Evolutionary conservation across 768 basidiomycete species (phyloP).

Genomic region (Rhizopogon vesiculosus): DNA sequence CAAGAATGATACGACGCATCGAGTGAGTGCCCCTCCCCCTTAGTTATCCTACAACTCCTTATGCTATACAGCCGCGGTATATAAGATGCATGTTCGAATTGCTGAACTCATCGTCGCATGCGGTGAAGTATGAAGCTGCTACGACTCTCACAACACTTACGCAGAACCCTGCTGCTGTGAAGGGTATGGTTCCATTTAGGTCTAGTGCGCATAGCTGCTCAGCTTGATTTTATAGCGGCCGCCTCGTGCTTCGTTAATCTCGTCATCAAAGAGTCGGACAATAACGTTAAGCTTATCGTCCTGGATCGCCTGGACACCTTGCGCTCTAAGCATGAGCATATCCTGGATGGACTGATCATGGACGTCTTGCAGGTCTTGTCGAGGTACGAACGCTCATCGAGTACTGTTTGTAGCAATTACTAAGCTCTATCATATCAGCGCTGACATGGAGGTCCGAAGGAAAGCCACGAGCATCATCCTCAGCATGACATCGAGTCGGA

Average conservation of each 20-base stretch:
- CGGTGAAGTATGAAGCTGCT: conserved; percentile 97
- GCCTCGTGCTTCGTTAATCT: conserved; percentile 86
- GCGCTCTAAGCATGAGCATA: conserved; percentile 79
- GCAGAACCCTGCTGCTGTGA: conserved; percentile 93
- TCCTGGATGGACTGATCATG: conserved; percentile 91
- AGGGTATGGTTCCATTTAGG: conserved; percentile 48
- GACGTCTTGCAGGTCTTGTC: conserved; percentile 89
- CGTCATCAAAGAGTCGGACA: conserved; percentile 93
- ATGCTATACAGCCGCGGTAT: conserved; percentile 69
- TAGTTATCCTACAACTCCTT: conserved; percentile 3
- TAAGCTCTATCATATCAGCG: conserved; percentile 37
- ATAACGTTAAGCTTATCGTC: conserved; percentile 98
- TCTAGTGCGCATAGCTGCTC: background rate
- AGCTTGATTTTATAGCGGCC: conserved; percentile 52
- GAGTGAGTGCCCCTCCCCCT: conserved; percentile 44
- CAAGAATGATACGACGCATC: conserved; percentile 75
- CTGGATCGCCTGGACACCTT: conserved; percentile 85
- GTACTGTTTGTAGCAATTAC: background rate
- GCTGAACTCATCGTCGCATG: conserved; percentile 82
- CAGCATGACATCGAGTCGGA: conserved; percentile 89
- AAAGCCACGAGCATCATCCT: conserved; percentile 89
- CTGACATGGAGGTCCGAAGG: conserved; percentile 93
- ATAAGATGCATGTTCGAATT: conserved; percentile 93
- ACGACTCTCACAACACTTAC: conserved; percentile 91
- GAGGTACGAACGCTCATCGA: conserved; percentile 40